Evolutionary conservation across 805 yeast species (phyloP).

Genomic region (Candida hungchunana): DNA sequence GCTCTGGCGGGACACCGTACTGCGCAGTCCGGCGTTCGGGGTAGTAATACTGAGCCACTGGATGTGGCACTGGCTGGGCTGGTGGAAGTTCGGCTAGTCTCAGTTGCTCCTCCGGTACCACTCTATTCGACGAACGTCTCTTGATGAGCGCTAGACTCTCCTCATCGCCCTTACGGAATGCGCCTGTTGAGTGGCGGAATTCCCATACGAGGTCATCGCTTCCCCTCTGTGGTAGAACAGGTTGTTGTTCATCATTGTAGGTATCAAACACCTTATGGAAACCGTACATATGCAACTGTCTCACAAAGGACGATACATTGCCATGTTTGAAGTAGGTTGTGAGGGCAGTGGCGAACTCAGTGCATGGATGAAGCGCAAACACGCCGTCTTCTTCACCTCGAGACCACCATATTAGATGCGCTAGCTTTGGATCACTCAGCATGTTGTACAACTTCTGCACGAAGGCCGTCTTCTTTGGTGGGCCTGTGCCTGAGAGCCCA

Average conservation of each 20-base stretch:
- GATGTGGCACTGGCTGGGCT: background rate
- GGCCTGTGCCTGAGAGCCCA: background rate
- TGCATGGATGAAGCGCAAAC: conserved; percentile 60
- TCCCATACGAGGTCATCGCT: conserved; percentile 55
- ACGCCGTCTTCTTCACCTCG: conserved; percentile 41
- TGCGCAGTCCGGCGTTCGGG: conserved; percentile 3
- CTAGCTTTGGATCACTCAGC: conserved; percentile 51
- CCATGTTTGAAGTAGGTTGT: conserved; percentile 90
- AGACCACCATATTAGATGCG: conserved; percentile 63
- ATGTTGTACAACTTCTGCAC: conserved; percentile 61
- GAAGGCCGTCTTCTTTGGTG: conserved; percentile 40
- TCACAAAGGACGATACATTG: conserved; percentile 86
- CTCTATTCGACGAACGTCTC: conserved; percentile 41
- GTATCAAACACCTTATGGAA: conserved; percentile 66
- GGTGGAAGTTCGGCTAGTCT: conserved; percentile 10
- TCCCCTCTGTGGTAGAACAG: conserved; percentile 5
- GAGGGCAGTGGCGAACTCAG: conserved; percentile 55
- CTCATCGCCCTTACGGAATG: conserved; percentile 68
- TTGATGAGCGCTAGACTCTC: conserved; percentile 62
- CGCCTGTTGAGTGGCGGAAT: conserved; percentile 70
- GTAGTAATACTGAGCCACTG: conserved; percentile 6
- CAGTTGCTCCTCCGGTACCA: conserved; percentile 16
- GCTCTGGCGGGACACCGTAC: background rate
- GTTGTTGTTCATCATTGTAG: conserved; percentile 14
- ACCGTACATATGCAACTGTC: conserved; percentile 95